These are phyloP conservation scores for Bolboschoenoplectus hybrid DNA, from an alignment of 202 grass and related monocot genomes.

Conservation along the genomic window DNA sequence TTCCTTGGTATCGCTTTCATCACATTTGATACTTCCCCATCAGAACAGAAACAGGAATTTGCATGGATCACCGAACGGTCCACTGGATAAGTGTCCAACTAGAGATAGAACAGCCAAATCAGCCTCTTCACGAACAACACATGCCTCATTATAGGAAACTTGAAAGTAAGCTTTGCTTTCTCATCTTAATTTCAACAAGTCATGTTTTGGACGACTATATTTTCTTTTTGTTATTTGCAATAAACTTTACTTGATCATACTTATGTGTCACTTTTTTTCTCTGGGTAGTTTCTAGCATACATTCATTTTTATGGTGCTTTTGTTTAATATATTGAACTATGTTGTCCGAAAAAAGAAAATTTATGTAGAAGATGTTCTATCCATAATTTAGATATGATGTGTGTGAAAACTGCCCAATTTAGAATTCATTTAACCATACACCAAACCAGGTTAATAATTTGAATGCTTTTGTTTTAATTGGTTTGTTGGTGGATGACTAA, in stretches of 20 bases:
- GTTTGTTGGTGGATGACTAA: background rate
- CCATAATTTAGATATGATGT: background rate
- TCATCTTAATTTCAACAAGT: constrained; percentile 15
- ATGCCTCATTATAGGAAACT: constrained; percentile 32
- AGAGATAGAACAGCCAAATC: constrained; percentile 30
- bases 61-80: constrained; percentile 28
- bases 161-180: background rate
- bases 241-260: background rate
- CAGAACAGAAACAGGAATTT: constrained; percentile 24
- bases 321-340: background rate
- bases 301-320: background rate
- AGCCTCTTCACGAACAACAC: constrained; percentile 30
- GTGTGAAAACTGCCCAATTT: background rate
- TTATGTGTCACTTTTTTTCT: background rate
- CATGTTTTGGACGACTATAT: background rate
- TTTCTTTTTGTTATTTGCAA: background rate
- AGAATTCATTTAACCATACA: constrained; percentile 4
- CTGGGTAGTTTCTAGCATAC: background rate
- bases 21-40: constrained; percentile 28
- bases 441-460: background rate
- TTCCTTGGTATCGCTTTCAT: constrained; percentile 30
- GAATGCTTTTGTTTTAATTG: background rate
- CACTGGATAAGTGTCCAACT: constrained; percentile 8
- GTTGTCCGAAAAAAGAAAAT: background rate
- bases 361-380: background rate